Evolutionary conservation across 2,329 filamentous ascomycete species (phyloP).

Genomic region (Pyrenochaeta sp.): DNA sequence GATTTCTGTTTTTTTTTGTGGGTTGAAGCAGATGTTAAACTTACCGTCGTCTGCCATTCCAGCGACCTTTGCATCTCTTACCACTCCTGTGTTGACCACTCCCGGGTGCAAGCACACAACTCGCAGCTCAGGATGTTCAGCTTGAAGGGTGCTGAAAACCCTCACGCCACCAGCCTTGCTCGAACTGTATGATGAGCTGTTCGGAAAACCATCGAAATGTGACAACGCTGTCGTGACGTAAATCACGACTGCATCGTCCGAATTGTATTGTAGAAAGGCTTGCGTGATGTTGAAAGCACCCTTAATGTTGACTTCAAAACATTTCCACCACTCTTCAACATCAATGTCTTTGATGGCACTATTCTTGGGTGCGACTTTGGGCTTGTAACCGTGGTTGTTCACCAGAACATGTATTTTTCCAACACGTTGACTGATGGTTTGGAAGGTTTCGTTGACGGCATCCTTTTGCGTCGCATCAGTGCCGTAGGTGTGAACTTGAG

Average conservation of each 20-base stretch:
- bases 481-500: background rate
- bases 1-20: background rate
- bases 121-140: background rate
- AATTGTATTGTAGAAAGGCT: background rate
- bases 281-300: background rate
- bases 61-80: background rate
- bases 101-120: background rate
- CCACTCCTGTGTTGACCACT: background rate
- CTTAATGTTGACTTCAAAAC: background rate
- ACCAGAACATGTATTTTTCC: background rate
- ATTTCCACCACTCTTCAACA: background rate
- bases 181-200: background rate
- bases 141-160: background rate
- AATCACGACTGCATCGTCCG: background rate
- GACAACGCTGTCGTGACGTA: background rate
- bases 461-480: background rate
- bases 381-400: background rate
- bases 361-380: background rate
- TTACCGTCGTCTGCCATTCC: background rate
- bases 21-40: background rate
- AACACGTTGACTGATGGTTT: background rate
- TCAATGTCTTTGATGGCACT: background rate
- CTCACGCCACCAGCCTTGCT: background rate
- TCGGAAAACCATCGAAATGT: background rate
- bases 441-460: background rate